phyloP scores from a whole-genome alignment of 192 early-diverging fungal species.

The Mortierella hygrophila region DNA sequence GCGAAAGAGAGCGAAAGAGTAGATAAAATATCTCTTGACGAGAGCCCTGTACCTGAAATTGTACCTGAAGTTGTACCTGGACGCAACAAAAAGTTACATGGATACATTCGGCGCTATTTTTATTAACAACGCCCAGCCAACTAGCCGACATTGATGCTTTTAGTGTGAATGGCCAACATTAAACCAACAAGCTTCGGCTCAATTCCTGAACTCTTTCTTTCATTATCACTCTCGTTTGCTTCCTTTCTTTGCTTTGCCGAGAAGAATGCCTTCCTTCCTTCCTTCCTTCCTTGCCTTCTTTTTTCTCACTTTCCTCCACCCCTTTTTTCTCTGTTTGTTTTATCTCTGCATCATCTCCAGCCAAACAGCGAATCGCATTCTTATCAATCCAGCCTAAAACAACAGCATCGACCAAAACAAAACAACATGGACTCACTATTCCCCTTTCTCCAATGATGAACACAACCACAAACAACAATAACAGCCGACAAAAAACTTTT shows the following conservation, averaged over 20 bases:
- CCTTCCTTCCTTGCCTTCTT: background rate
- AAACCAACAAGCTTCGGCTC: background rate
- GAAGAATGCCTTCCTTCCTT: background rate
- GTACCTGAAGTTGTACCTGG: background rate
- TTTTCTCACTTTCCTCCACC: background rate
- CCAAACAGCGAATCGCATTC: conserved; percentile 7
- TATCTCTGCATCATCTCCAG: conserved; percentile 9
- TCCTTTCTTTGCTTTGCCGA: conserved; percentile 1
- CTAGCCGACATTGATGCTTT: background rate
- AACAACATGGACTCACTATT: conserved; percentile 7
- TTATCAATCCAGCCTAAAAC: conserved; percentile 4
- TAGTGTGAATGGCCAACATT: background rate
- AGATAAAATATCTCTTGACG: background rate
- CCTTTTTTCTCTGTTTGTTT: background rate
- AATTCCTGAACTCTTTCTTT: background rate
- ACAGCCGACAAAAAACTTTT: background rate
- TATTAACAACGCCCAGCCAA: background rate
- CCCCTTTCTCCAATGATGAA: background rate
- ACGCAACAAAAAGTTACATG: background rate
- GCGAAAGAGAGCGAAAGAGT: background rate
- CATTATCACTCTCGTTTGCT: background rate
- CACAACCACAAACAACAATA: background rate
- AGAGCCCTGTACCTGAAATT: background rate
- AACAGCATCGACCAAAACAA: background rate
- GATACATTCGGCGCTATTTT: conserved; percentile 2